Percentiles rank a stretch among this genome's conserved stretches.
These are phyloP conservation scores for Allium cepa DNA, from an alignment of 106 monocot genomes.

Conservation along the genomic window DNA sequence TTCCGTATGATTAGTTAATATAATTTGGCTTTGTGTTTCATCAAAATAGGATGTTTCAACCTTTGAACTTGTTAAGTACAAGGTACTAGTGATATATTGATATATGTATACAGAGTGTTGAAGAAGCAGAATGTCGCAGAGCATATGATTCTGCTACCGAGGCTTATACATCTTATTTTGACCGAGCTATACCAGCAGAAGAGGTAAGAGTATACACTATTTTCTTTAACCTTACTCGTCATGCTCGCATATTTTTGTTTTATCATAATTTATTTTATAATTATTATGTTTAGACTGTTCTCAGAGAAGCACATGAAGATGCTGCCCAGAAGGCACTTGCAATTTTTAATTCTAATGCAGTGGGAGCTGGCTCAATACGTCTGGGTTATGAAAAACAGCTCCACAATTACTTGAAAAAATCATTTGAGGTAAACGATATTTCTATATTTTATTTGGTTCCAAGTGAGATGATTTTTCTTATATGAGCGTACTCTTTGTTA, in stretches of 20 bases:
- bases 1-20: too few relatives aligned
- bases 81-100: background rate
- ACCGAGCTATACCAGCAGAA: conserved; percentile 64
- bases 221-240: background rate
- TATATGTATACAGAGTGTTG: conserved; percentile 65
- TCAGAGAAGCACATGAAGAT: conserved; percentile 79
- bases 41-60: background rate
- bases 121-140: conserved; percentile 91
- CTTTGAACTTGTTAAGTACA: background rate
- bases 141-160: conserved; percentile 74
- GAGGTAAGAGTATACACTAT: conserved; percentile 40
- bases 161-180: conserved; percentile 69
- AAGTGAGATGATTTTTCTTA: too few relatives aligned
- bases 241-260: background rate
- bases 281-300: conserved; percentile 32
- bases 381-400: conserved; percentile 78
- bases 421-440: conserved; percentile 57
- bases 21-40: background rate
- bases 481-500: too few relatives aligned
- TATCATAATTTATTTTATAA: background rate
- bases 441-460: too few relatives aligned
- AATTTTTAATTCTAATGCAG: conserved; percentile 63
- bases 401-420: conserved; percentile 63
- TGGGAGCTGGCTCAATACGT: conserved; percentile 65
- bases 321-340: conserved; percentile 65